A percentile compares a stretch with the other conserved stretches of the same genome.
These are phyloP conservation scores for Podospora conica DNA, from an alignment of 495 filamentous ascomycete species.

Conservation along the genomic window DNA sequence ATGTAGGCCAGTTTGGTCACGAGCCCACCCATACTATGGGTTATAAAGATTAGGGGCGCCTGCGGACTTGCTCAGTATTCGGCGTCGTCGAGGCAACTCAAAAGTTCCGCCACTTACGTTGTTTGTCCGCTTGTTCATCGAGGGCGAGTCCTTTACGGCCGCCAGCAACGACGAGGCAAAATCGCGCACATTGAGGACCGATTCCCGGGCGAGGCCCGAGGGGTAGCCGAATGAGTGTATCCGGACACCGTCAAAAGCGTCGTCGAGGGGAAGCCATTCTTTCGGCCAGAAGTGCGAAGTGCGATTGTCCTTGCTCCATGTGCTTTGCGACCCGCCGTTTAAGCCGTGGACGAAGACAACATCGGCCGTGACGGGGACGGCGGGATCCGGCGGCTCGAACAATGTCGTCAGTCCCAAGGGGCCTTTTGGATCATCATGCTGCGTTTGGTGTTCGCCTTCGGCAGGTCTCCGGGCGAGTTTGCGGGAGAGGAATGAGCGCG, in stretches of 20 bases:
- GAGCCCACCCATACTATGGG: neutral
- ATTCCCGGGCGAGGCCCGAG: neutral
- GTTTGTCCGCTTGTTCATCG: conserved; percentile 2
- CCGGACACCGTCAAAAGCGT: neutral
- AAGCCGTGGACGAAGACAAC: neutral
- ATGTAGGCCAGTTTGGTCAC: neutral
- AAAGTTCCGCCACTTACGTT: neutral
- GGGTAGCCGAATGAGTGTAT: neutral
- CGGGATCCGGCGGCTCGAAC: neutral
- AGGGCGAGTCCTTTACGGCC: conserved; percentile 27
- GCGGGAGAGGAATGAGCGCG: neutral
- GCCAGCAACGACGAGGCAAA: conserved; percentile 37
- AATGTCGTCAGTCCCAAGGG: neutral
- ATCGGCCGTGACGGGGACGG: neutral
- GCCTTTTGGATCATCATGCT: neutral
- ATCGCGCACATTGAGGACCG: conserved; percentile 35
- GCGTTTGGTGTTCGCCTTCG: neutral
- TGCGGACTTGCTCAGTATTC: neutral
- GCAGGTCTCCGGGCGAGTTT: neutral
- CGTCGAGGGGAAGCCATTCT: neutral
- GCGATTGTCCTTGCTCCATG: neutral
- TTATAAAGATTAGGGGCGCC: neutral
- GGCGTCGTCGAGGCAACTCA: neutral
- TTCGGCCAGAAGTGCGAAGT: neutral
- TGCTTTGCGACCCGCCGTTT: neutral